A percentile compares a stretch with the other conserved stretches of the same genome.
These are phyloP conservation scores for Collybia sordida DNA, from an alignment of 768 basidiomycete genomes.

Conservation along the genomic window DNA sequence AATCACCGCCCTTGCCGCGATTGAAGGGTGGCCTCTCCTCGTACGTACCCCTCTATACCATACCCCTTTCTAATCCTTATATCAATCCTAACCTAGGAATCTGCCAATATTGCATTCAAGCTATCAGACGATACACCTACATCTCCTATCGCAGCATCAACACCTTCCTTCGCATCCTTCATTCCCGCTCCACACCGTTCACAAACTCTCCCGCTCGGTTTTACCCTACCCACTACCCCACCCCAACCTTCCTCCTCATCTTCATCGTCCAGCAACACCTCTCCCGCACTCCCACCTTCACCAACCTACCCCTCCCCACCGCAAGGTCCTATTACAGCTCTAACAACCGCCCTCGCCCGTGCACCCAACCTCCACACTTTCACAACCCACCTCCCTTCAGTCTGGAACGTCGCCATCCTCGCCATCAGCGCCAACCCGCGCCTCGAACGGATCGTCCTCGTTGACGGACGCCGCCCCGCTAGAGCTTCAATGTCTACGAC, in stretches of 20 bases:
- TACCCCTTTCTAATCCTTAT: not conserved
- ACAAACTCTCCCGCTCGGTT: constrained; percentile 2
- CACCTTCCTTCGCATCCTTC: constrained; percentile 12
- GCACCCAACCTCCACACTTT: constrained; percentile 45
- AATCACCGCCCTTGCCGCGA: constrained; percentile 44
- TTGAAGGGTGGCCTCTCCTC: constrained; percentile 42
- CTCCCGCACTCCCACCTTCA: not conserved
- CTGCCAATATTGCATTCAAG: constrained; percentile 53
- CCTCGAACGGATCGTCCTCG: constrained; percentile 45
- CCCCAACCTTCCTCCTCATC: no score
- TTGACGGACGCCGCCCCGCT: constrained; percentile 14
- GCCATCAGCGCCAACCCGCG: constrained; percentile 46
- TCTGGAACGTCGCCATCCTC: constrained; percentile 59
- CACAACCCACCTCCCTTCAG: constrained; percentile 51
- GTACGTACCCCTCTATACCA: constrained; percentile 35
- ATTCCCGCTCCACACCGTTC: not conserved
- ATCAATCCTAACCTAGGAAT: constrained; percentile 38
- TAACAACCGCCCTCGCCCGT: constrained; percentile 36
- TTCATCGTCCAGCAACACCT: constrained; percentile 1
- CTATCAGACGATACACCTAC: constrained; percentile 45
- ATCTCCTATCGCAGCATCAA: constrained; percentile 13
- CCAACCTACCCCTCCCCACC: constrained; percentile 2
- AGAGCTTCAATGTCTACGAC: no score
- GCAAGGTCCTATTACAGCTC: constrained; percentile 30
- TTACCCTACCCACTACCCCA: not conserved